Evolutionary conservation across 805 yeast genomes (phyloP).

Genomic region (Schizosaccharomyces pombe): DNA sequence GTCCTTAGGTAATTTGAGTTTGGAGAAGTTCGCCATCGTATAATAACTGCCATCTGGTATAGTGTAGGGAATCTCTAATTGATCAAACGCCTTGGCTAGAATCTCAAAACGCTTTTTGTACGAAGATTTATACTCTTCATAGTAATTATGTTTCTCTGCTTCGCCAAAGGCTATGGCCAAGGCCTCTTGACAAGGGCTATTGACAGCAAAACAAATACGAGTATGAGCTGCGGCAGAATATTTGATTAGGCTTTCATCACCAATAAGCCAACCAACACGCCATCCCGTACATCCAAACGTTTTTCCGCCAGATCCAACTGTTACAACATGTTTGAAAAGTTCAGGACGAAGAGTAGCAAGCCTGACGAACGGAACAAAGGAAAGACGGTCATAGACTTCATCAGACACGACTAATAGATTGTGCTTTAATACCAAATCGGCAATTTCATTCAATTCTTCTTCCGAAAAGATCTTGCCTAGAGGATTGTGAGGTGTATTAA

Average conservation of each 20-base stretch:
- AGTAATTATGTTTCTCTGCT: slow-evolving; percentile 40
- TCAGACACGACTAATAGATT: slow-evolving; percentile 68
- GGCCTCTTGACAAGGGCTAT: slow-evolving; percentile 84
- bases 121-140: slow-evolving; percentile 38
- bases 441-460: slow-evolving; percentile 52
- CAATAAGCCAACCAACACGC: slow-evolving; percentile 93
- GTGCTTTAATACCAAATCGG: slow-evolving; percentile 62
- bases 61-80: slow-evolving; percentile 71
- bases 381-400: slow-evolving; percentile 85
- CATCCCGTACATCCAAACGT: slow-evolving; percentile 98
- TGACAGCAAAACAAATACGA: slow-evolving; percentile 74
- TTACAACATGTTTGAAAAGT: slow-evolving; percentile 49
- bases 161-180: slow-evolving; percentile 49
- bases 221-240: slow-evolving; percentile 79
- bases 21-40: slow-evolving; percentile 64
- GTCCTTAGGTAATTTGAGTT: slow-evolving; percentile 53
- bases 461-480: slow-evolving; percentile 67
- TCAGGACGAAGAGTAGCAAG: slow-evolving; percentile 68
- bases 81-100: slow-evolving; percentile 59
- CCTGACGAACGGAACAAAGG: slow-evolving; percentile 51
- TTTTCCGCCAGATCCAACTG: slow-evolving; percentile 95
- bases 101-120: slow-evolving; percentile 52
- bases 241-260: slow-evolving; percentile 56
- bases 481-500: slow-evolving; percentile 93
- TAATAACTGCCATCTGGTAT: slow-evolving; percentile 86